Evolutionary conservation across 225 moss, liverwort and hornwort species (phyloP).

Genomic region (Climacium dendroides): DNA sequence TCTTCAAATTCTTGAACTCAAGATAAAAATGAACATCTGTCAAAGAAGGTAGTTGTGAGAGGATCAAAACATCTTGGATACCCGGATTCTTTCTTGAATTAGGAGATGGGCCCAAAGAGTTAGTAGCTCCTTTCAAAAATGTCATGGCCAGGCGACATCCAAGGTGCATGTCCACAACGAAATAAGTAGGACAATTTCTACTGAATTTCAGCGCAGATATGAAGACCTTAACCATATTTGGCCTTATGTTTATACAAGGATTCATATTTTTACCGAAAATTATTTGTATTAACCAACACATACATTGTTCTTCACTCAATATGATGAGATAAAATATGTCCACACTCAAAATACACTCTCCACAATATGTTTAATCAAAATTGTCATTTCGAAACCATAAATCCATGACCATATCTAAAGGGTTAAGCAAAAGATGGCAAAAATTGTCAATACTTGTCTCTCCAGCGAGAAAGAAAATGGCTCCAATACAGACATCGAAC

Average conservation of each 20-base stretch:
- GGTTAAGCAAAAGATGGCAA: background rate
- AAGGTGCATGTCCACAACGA: background rate
- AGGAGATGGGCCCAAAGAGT: background rate
- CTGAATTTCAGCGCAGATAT: background rate
- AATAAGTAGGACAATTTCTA: background rate
- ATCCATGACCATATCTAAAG: too few relatives aligned
- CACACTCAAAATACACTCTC: background rate
- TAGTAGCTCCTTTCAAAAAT: background rate
- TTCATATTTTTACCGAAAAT: background rate
- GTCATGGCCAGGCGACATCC: background rate
- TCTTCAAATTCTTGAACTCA: background rate
- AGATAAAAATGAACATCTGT: background rate
- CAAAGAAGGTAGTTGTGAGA: background rate
- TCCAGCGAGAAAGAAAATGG: constrained; percentile 50
- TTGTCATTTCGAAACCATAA: background rate
- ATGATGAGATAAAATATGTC: background rate
- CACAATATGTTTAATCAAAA: background rate
- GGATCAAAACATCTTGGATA: background rate
- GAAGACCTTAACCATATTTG: background rate
- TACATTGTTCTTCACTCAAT: background rate
- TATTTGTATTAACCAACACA: background rate
- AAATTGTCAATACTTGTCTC: background rate
- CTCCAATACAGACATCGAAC: constrained; percentile 33
- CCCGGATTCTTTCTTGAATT: background rate
- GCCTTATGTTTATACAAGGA: background rate